A percentile compares a stretch with the other conserved stretches of the same genome.
phyloP scores from a whole-genome alignment of 2,329 filamentous ascomycete genomes.

The Trichoderma endophyticum region DNA sequence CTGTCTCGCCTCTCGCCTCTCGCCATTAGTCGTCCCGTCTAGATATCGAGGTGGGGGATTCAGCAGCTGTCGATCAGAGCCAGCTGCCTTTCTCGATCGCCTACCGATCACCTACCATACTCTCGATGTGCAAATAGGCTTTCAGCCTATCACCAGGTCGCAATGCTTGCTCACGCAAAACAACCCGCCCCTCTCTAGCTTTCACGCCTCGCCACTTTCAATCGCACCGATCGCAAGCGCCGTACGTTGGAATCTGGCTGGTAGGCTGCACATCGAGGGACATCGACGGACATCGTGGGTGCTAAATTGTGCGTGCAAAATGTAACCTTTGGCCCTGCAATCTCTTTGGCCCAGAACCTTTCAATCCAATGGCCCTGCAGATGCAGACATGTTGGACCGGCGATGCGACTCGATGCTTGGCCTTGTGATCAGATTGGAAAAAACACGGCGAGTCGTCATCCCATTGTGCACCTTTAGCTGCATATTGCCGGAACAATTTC shows the following conservation, averaged over 20 bases:
- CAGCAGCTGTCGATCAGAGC: background rate
- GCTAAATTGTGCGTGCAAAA: background rate
- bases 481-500: background rate
- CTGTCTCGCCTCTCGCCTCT: background rate
- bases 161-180: background rate
- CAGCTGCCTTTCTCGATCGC: background rate
- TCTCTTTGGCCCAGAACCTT: background rate
- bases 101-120: background rate
- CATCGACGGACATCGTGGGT: background rate
- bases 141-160: background rate
- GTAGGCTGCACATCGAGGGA: background rate
- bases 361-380: background rate
- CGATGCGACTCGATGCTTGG: background rate
- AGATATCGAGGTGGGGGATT: background rate
- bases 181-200: background rate
- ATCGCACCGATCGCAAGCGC: background rate
- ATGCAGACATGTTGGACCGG: background rate
- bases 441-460: background rate
- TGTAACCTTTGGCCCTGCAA: background rate
- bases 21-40: background rate
- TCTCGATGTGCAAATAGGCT: constrained; percentile 4
- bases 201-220: background rate
- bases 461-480: background rate
- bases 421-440: constrained; percentile 2
- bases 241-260: background rate